Conservation (phyloP, 257 asterid species). For the Cruciata laevipes region DNA sequence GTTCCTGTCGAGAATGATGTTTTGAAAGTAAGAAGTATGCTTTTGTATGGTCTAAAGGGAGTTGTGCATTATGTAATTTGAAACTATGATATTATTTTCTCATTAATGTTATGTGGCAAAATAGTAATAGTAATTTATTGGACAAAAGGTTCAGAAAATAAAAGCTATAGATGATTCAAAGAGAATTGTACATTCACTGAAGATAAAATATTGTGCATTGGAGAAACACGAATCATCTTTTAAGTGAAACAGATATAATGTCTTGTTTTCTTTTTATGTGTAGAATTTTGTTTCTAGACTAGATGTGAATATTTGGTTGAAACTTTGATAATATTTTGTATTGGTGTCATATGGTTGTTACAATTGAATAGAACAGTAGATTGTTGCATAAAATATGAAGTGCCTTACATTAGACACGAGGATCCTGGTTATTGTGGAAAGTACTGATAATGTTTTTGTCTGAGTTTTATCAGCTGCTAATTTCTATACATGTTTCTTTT, state of each 20-base stretch:
- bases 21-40: not conserved
- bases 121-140: not conserved
- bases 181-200: not conserved
- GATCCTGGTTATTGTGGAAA: not conserved
- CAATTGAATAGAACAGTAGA: not conserved
- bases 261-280: not conserved
- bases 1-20: not conserved
- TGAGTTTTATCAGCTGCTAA: not conserved
- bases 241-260: not conserved
- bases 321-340: too few species aligned
- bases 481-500: constrained; percentile 5
- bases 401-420: not conserved
- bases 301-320: too few species aligned
- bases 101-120: not conserved
- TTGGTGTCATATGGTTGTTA: not conserved
- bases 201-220: not conserved
- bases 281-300: not conserved
- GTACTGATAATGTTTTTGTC: not conserved
- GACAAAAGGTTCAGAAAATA: not conserved
- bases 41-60: too few species aligned
- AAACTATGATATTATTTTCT: not conserved
- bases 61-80: not conserved
- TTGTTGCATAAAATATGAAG: not conserved
- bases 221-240: not conserved
- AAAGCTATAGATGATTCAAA: not conserved